Percentiles rank a stretch among this genome's conserved stretches.
Conservation (phyloP, 352 stramenopile species). For the Globisporangium echinulatum region DNA sequence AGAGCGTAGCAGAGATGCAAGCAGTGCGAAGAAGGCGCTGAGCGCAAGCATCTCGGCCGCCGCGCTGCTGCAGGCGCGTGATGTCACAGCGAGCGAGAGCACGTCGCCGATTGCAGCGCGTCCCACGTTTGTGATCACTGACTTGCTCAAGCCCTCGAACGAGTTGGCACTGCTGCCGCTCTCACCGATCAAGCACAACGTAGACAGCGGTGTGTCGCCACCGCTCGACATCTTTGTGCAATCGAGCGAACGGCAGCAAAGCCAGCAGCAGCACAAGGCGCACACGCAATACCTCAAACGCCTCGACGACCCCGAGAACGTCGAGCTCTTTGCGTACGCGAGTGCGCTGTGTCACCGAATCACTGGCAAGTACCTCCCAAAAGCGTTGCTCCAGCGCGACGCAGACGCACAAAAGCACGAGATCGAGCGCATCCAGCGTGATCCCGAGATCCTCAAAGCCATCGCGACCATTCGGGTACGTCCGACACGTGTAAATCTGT, state of each 20-base stretch:
- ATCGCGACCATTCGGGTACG: conserved; percentile 40
- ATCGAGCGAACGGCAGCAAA: conserved; percentile 5
- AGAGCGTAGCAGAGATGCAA: background rate
- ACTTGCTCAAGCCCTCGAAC: conserved; percentile 14
- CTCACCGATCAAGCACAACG: conserved; percentile 9
- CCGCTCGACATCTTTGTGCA: conserved; percentile 1
- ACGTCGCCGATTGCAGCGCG: background rate
- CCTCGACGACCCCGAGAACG: conserved; percentile 45
- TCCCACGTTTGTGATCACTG: conserved; percentile 23
- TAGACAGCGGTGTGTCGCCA: background rate
- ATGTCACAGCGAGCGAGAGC: conserved; percentile 1
- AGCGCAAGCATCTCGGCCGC: conserved; percentile 31
- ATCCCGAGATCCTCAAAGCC: conserved; percentile 51
- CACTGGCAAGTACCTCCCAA: conserved; percentile 54
- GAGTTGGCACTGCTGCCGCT: background rate
- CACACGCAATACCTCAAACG: conserved; percentile 25
- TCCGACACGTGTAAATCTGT: background rate
- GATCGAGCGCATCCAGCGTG: conserved; percentile 43
- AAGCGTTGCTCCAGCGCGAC: conserved; percentile 34
- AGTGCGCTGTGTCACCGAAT: conserved; percentile 60
- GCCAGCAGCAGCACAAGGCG: conserved; percentile 1
- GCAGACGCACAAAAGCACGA: conserved; percentile 42
- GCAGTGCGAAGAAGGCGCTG: conserved; percentile 8
- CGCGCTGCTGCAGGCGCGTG: conserved; percentile 12
- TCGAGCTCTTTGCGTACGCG: conserved; percentile 60